A percentile compares a stretch with the other conserved stretches of the same genome.
Evolutionary conservation across 345 rosid genomes (phyloP).

Genomic region (Hypericum perforatum): DNA sequence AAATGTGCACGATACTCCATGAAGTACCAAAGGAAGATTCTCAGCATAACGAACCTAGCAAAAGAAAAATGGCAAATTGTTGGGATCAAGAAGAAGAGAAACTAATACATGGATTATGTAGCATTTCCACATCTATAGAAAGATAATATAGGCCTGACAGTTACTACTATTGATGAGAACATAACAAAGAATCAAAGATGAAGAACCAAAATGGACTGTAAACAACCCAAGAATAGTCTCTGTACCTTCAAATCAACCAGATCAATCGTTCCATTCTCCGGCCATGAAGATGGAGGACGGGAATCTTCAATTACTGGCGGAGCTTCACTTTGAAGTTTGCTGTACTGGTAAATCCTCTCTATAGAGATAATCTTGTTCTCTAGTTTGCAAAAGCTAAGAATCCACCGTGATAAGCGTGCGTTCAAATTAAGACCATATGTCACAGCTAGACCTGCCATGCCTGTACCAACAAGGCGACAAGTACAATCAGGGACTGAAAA

Average conservation of each 20-base stretch:
- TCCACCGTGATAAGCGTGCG: conserved; percentile 95
- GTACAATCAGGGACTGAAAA: conserved; percentile 11
- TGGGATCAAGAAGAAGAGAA: neutral
- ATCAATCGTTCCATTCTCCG: conserved; percentile 71
- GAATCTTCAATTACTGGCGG: conserved; percentile 53
- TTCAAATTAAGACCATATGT: conserved; percentile 97
- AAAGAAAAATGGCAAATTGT: conserved; percentile 7
- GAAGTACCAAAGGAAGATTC: conserved; percentile 92
- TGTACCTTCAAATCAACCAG: conserved; percentile 79
- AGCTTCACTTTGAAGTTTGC: conserved; percentile 79
- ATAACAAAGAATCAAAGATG: too few relatives aligned
- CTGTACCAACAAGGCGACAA: conserved; percentile 30
- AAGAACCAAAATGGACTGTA: neutral
- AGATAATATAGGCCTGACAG: too few relatives aligned
- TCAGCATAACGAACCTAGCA: conserved; percentile 87
- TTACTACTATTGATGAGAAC: too few relatives aligned
- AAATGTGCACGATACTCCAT: conserved; percentile 66
- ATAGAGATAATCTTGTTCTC: conserved; percentile 97
- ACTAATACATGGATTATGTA: too few relatives aligned
- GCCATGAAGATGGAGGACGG: conserved; percentile 77
- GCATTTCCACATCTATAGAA: too few relatives aligned
- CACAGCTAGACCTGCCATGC: conserved; percentile 99
- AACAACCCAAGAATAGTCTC: neutral
- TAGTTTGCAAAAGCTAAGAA: conserved; percentile 98
- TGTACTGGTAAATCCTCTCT: conserved; percentile 93